Evolutionary conservation across 176 grass and related monocot species (phyloP).

Genomic region (Musa itinerans): DNA sequence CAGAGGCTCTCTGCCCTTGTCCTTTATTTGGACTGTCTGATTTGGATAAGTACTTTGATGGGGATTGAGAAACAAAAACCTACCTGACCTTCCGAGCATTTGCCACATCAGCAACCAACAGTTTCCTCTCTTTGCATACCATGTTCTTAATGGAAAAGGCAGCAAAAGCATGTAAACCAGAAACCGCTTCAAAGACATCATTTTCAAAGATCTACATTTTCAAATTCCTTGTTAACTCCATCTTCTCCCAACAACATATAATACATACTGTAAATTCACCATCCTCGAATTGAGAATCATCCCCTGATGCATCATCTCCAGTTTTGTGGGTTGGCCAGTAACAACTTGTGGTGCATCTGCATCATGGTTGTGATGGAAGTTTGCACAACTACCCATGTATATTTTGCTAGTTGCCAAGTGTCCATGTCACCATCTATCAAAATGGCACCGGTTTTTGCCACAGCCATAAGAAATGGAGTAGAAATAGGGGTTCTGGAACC

Average conservation of each 20-base stretch:
- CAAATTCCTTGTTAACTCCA: slow-evolving; percentile 38
- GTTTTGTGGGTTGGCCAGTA: slow-evolving; percentile 18
- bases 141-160: slow-evolving; percentile 23
- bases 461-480: neutral
- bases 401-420: slow-evolving; percentile 20
- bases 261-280: slow-evolving; percentile 76
- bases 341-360: slow-evolving; percentile 26
- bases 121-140: slow-evolving; percentile 21
- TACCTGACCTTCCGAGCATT: slow-evolving; percentile 16
- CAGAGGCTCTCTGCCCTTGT: slow-evolving; percentile 11
- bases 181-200: slow-evolving; percentile 17
- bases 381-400: slow-evolving; percentile 18
- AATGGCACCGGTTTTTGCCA: slow-evolving; percentile 3
- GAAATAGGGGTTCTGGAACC: neutral
- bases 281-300: slow-evolving; percentile 96
- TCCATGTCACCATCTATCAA: neutral
- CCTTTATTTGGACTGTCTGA: slow-evolving; percentile 30
- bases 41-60: slow-evolving; percentile 28
- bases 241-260: slow-evolving; percentile 43
- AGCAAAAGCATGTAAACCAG: slow-evolving; percentile 2
- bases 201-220: slow-evolving; percentile 26
- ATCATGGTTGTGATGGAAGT: slow-evolving; percentile 16
- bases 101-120: slow-evolving; percentile 21
- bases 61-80: slow-evolving; percentile 19
- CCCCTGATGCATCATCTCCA: slow-evolving; percentile 41